Base-by-base conservation (phyloP, 2,329 filamentous ascomycete genomes). In the Fusarium sp. region DNA sequence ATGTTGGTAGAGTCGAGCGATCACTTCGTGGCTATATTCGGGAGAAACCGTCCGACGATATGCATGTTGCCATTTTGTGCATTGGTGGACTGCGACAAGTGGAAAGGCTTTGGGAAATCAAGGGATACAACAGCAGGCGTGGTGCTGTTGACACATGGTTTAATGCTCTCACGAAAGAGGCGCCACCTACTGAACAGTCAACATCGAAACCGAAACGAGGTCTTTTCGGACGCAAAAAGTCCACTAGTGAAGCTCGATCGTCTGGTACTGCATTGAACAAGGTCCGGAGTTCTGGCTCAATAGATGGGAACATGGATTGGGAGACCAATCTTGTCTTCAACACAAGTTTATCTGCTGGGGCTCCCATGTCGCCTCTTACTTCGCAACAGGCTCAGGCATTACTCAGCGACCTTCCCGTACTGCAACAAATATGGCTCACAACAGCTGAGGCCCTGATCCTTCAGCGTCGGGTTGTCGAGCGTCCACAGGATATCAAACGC, bases 31-130 rank as follows among this genome's bases (percentile, higher is more conserved):
- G 90, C 73, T 92, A 92, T 72, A 80, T 91, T 9, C 87, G 88
- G 71, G 90, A 91, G 69, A 88, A 88, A 73, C 90, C 90, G 1
- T 80, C 89, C 3, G 90, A 92, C 64, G 89, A 92, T 49, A 84
- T 92, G 1, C 90, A 91, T 71, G 86, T 87, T 15, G 87, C 90
- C 6, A 87, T 91, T 18, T 77, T 92, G 15, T 88, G 87, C 47
- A 82, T 92, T 16, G 90, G 90, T 38, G 90, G 90, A 5, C 81
- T 92, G 62, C 85, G 90, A 13, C 88, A 92, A 76, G 89, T 91
- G 3, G 88, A 91, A 74, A 84, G 87, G 49, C 85, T 92, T 40
- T 92, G 90, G 90, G 89, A 91, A 76, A 89, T 90, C 43, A 91
- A 91, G 75, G 89, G 90, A 4, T 92, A 92, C 80, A 92, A 90